Percentiles rank a stretch among this genome's conserved stretches.
phyloP scores from a whole-genome alignment of 73 alveolate genomes.

The Halteria grandinella region DNA sequence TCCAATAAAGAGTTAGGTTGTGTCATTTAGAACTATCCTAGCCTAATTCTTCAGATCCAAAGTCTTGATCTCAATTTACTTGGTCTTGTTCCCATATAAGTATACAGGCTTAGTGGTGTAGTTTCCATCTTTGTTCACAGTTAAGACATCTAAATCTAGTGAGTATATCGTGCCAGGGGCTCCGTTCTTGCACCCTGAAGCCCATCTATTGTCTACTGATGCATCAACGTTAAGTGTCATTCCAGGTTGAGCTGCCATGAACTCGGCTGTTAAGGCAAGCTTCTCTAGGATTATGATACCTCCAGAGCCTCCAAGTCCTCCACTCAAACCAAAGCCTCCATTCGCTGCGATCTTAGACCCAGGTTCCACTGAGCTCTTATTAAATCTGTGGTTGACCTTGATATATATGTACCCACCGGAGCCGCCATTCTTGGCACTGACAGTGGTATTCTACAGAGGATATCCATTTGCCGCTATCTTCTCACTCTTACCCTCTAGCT shows the following conservation, averaged over 20 bases:
- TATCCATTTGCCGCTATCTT: constrained; percentile 12
- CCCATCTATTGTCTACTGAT: not conserved
- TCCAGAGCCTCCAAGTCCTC: constrained; percentile 51
- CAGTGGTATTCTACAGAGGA: not conserved
- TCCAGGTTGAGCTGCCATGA: not conserved
- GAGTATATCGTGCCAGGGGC: constrained; percentile 40
- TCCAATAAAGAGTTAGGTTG: too few species aligned
- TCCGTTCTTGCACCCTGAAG: constrained; percentile 19
- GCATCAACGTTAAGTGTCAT: not conserved
- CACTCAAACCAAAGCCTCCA: constrained; percentile 32
- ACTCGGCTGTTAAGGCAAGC: not conserved
- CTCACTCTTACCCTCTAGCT: constrained; percentile 12
- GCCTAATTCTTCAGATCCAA: constrained; percentile 20
- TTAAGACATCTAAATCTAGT: constrained; percentile 8
- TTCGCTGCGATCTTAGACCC: constrained; percentile 20
- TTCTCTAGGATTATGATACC: constrained; percentile 16
- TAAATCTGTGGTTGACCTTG: not conserved
- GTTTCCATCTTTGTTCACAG: not conserved
- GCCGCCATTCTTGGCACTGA: constrained; percentile 38
- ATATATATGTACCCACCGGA: constrained; percentile 41
- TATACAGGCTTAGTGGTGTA: not conserved
- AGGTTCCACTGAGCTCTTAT: not conserved
- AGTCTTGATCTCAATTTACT: not conserved
- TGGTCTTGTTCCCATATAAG: not conserved
- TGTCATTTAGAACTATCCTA: not conserved